phyloP scores from a whole-genome alignment of 305 asterid species.

The Fraxinus dipetala region DNA sequence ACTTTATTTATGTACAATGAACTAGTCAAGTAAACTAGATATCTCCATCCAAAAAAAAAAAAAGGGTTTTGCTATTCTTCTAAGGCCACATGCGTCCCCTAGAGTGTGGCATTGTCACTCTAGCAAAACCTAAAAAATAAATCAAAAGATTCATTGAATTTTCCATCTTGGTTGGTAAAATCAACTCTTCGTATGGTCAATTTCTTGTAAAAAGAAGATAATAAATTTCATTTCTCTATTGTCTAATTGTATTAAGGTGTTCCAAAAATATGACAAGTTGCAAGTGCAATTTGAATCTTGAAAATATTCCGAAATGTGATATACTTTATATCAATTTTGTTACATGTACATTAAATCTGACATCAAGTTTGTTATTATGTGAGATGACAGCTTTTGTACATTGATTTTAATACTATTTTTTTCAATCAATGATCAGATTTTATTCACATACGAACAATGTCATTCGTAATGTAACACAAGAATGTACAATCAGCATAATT shows the following conservation, averaged over 20 bases:
- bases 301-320: too few relatives aligned
- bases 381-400: neutral
- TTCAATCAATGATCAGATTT: neutral
- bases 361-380: too few relatives aligned
- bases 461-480: neutral
- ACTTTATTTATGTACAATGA: neutral
- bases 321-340: too few relatives aligned
- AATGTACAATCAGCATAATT: neutral
- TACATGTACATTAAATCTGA: too few relatives aligned
- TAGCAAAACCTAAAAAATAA: too few relatives aligned
- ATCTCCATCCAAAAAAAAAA: too few relatives aligned
- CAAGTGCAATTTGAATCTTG: neutral
- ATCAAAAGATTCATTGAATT: neutral
- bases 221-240: neutral
- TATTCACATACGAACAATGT: neutral
- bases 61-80: too few relatives aligned
- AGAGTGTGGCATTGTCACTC: too few relatives aligned
- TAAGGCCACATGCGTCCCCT: too few relatives aligned
- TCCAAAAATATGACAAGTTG: neutral
- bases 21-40: neutral
- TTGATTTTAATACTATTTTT: neutral
- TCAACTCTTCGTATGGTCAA: neutral
- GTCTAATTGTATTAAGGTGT: neutral
- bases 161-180: neutral
- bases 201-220: neutral